phyloP scores from a whole-genome alignment of 108 stramenopile species.

The Cyclotella baltica region DNA sequence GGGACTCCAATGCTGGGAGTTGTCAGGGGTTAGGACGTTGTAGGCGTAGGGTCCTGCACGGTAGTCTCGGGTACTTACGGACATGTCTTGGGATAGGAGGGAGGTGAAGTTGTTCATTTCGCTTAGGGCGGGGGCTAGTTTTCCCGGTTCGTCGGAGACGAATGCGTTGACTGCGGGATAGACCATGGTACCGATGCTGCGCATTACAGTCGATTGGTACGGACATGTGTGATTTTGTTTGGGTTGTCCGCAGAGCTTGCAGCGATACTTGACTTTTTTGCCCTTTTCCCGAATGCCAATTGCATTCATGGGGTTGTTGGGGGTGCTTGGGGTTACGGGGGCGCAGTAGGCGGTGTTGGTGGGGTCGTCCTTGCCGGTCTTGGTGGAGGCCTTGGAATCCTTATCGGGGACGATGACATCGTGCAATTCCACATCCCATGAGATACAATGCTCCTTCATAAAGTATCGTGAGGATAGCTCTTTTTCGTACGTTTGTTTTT shows the following conservation, averaged over 20 bases:
- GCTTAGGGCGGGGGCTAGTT: slow-evolving; percentile 66
- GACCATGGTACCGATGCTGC: slow-evolving; percentile 85
- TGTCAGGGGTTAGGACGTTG: slow-evolving; percentile 43
- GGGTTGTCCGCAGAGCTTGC: slow-evolving; percentile 88
- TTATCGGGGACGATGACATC: slow-evolving; percentile 23
- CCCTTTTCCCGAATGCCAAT: slow-evolving; percentile 23
- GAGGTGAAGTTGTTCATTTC: slow-evolving; percentile 90
- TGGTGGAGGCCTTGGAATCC: not conserved
- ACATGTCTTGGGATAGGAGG: slow-evolving; percentile 47
- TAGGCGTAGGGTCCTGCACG: slow-evolving; percentile 10
- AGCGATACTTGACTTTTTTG: slow-evolving; percentile 60
- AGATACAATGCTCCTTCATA: slow-evolving; percentile 49
- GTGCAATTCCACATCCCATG: slow-evolving; percentile 51
- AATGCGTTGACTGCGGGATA: slow-evolving; percentile 82
- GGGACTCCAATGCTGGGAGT: slow-evolving; percentile 49
- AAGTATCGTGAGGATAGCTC: slow-evolving; percentile 31
- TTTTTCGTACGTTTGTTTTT: slow-evolving; percentile 32
- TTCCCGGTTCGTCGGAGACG: slow-evolving; percentile 75
- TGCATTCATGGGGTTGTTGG: not conserved
- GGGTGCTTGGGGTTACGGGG: slow-evolving; percentile 38
- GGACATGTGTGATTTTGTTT: slow-evolving; percentile 85
- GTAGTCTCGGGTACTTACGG: slow-evolving; percentile 19
- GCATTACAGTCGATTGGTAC: slow-evolving; percentile 65
- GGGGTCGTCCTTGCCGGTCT: slow-evolving; percentile 5
- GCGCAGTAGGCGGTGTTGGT: slow-evolving; percentile 15